These are phyloP conservation scores for Cystobasidium pallidum DNA, from an alignment of 1,284 basidiomycete genomes.

Conservation along the genomic window DNA sequence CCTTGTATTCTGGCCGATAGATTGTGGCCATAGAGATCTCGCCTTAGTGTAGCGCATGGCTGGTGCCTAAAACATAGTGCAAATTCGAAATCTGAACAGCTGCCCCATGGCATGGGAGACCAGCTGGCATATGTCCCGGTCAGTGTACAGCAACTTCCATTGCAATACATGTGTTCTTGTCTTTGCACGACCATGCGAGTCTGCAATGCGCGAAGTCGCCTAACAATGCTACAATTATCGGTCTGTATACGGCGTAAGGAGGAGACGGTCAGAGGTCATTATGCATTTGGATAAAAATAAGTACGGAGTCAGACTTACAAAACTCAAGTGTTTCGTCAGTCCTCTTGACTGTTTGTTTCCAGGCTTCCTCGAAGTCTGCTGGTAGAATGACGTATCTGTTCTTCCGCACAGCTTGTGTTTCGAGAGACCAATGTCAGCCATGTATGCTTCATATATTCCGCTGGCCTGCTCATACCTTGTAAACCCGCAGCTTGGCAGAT, in stretches of 20 bases:
- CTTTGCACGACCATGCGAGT: too few relatives aligned
- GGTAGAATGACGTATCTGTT: slow-evolving; percentile 97
- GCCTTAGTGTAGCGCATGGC: not conserved
- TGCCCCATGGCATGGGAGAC: too few relatives aligned
- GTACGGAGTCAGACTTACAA: slow-evolving; percentile 65
- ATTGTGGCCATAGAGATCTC: too few relatives aligned
- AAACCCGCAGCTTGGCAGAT: slow-evolving; percentile 97
- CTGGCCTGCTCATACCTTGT: slow-evolving; percentile 66
- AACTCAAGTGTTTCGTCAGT: slow-evolving; percentile 93
- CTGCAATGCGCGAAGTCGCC: not conserved
- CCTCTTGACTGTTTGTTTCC: slow-evolving; percentile 96
- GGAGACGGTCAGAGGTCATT: not conserved
- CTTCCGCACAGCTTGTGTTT: slow-evolving; percentile 82
- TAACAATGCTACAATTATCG: slow-evolving; percentile 27
- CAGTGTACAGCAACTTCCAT: too few relatives aligned
- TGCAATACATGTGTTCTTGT: too few relatives aligned
- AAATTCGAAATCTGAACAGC: too few relatives aligned
- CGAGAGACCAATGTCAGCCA: not conserved
- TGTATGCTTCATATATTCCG: not conserved
- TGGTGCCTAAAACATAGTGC: not conserved
- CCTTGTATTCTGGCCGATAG: not conserved
- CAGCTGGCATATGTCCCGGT: too few relatives aligned
- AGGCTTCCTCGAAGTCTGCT: slow-evolving; percentile 96
- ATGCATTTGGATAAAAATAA: too few relatives aligned
- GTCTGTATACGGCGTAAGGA: not conserved